Evolutionary conservation across 495 filamentous ascomycete species (phyloP).

Genomic region (Annulohypoxylon stygium): DNA sequence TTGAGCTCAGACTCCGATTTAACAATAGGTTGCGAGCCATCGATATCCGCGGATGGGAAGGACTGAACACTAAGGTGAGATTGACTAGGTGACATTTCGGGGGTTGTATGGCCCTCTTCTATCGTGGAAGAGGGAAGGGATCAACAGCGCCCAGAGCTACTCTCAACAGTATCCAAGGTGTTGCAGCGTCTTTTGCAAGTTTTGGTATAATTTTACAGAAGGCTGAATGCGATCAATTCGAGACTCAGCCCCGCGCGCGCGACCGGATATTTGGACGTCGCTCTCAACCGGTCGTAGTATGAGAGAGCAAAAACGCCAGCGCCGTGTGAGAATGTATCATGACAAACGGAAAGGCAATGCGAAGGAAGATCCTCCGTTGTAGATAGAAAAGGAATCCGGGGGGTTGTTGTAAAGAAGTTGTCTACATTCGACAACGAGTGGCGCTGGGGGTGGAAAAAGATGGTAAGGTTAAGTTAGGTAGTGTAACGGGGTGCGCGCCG

Average conservation of each 20-base stretch:
- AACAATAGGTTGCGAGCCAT: slow-evolving; percentile 46
- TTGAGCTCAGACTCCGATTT: slow-evolving; percentile 45
- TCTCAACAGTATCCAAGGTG: slow-evolving; percentile 25
- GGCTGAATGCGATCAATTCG: slow-evolving; percentile 19
- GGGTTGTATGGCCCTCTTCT: slow-evolving; percentile 26
- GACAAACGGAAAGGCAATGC: slow-evolving; percentile 32
- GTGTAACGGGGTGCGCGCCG: slow-evolving; percentile 47
- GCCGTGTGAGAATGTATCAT: slow-evolving; percentile 43
- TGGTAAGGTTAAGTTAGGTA: slow-evolving; percentile 32
- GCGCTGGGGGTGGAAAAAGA: slow-evolving; percentile 8
- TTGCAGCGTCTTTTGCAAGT: slow-evolving; percentile 5
- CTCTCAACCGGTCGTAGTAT: slow-evolving; percentile 48
- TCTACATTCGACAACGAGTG: slow-evolving; percentile 36
- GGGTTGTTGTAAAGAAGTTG: slow-evolving; percentile 8
- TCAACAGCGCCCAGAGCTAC: slow-evolving; percentile 45
- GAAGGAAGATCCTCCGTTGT: slow-evolving; percentile 22
- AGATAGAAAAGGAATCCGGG: slow-evolving; percentile 3
- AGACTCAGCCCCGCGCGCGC: slow-evolving; percentile 43
- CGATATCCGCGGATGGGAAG: slow-evolving; percentile 47
- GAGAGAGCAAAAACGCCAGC: slow-evolving; percentile 45
- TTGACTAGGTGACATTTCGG: slow-evolving; percentile 53
- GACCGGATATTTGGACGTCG: slow-evolving; percentile 46
- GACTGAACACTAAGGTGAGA: slow-evolving; percentile 49
- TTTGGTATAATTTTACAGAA: slow-evolving; percentile 8
- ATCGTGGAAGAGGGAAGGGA: slow-evolving; percentile 42